Base-by-base conservation (phyloP, 306 rosid species). In the Prunus mume region DNA sequence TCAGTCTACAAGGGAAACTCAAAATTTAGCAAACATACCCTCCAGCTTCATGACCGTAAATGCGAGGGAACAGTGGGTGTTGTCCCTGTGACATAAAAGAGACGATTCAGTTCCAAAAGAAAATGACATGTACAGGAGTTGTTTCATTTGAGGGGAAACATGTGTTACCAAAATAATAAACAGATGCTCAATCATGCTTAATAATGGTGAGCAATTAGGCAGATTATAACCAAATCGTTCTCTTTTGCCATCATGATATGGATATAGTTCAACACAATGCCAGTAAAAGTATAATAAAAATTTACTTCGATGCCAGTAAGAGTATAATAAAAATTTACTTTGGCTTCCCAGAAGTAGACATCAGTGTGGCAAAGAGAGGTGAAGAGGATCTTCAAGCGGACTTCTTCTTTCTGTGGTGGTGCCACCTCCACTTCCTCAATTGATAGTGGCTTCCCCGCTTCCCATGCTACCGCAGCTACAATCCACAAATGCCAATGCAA, bases 1-100 rank as follows among this genome's bases (percentile, higher is more conserved):
- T 49, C 2, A 1, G 17, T 49, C 54, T 12, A 3, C 14, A 13
- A 49, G 17, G 17, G 6, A 49, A 3, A 49, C 4, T 49, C 61
- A 55, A 55, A 56, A 56, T 56, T 20, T 0, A 10, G 62, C 5
- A 15, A 57, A 55, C 86, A 62, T 86, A 91, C 97, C 97, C 98
- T 83, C 97, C 93, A 67, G 96, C 97, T 78, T 93, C 98, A 80
- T 93, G 98, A 76, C 98, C 98, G 65, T 87, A 90, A 63, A 93
- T 91, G 74, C 97, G 97, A 84, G 98, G 97, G 73, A 93, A 93
- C 66, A 93, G 9, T 14, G 97, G 97, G 25, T 89, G 78, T 68
- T 91, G 96, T 51, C 97, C 97, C 97, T 93, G 89, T 61, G 84
- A 82, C 57, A 69, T 18, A 61, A 49, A 14, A 24, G 22, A 77